Percentiles rank a stretch among this genome's conserved stretches.
These are phyloP conservation scores for Mallotus japonicus DNA, from an alignment of 441 rosid genomes.

Conservation along the genomic window DNA sequence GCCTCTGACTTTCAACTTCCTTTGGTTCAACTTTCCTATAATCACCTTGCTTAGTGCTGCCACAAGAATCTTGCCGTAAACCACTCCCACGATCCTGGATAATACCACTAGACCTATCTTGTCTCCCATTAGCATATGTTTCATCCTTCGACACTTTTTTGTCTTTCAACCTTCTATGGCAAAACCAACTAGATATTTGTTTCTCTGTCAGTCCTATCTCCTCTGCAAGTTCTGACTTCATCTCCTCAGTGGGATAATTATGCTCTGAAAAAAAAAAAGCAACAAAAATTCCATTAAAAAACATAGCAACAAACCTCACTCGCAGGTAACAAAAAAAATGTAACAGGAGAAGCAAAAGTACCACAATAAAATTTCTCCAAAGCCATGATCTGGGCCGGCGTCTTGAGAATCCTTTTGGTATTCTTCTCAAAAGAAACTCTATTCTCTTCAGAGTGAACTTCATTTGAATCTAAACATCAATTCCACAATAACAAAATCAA, in stretches of 20 bases:
- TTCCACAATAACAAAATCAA: slow-evolving; percentile 2
- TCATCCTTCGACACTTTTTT: slow-evolving; percentile 62
- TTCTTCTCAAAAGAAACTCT: slow-evolving; percentile 50
- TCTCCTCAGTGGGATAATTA: slow-evolving; percentile 78
- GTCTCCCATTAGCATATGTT: slow-evolving; percentile 52
- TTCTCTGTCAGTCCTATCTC: slow-evolving; percentile 76
- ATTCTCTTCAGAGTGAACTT: slow-evolving; percentile 57
- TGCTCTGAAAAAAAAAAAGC: slow-evolving; percentile 42
- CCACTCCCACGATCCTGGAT: slow-evolving; percentile 82
- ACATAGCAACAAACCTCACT: slow-evolving; percentile 12
- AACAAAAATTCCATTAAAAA: slow-evolving; percentile 23
- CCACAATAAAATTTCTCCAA: slow-evolving; percentile 76
- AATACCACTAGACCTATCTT: slow-evolving; percentile 74
- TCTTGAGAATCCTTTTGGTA: slow-evolving; percentile 62
- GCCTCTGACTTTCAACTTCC: slow-evolving; percentile 85
- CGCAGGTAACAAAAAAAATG: slow-evolving; percentile 17
- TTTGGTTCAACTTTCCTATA: slow-evolving; percentile 52
- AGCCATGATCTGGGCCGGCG: slow-evolving; percentile 66
- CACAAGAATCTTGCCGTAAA: slow-evolving; percentile 81
- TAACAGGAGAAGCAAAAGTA: slow-evolving; percentile 28
- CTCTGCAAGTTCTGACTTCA: slow-evolving; percentile 66
- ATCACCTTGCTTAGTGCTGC: slow-evolving; percentile 83
- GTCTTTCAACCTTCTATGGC: slow-evolving; percentile 92
- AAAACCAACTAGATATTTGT: slow-evolving; percentile 96
- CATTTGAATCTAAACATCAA: slow-evolving; percentile 51